A percentile compares a stretch with the other conserved stretches of the same genome.
Evolutionary conservation across 352 stramenopile species (phyloP).

Genomic region (Peronospora farinosa): DNA sequence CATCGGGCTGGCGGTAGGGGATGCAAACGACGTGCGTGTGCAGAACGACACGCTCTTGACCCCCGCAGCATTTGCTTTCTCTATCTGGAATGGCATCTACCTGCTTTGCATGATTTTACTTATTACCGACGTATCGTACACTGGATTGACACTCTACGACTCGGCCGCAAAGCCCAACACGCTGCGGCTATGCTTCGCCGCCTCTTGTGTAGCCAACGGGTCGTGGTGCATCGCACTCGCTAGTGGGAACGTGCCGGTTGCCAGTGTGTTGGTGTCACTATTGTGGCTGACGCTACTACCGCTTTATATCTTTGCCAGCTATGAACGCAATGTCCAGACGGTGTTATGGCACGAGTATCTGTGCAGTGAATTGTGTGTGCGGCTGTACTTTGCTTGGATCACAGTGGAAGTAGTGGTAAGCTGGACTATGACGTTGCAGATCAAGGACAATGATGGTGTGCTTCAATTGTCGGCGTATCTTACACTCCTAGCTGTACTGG

Average conservation of each 20-base stretch:
- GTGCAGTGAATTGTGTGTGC: constrained; percentile 54
- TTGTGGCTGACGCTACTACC: constrained; percentile 52
- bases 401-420: constrained; percentile 43
- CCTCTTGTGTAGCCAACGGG: constrained; percentile 44
- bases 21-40: constrained; percentile 19
- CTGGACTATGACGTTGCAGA: constrained; percentile 49
- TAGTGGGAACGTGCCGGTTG: constrained; percentile 27
- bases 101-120: constrained; percentile 51
- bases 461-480: constrained; percentile 42
- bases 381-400: constrained; percentile 63
- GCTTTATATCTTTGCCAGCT: constrained; percentile 62
- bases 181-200: constrained; percentile 49
- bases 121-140: constrained; percentile 45
- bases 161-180: constrained; percentile 35
- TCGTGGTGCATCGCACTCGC: constrained; percentile 52
- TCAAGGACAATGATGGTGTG: constrained; percentile 23
- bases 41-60: constrained; percentile 50
- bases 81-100: constrained; percentile 67
- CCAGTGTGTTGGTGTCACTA: constrained; percentile 43
- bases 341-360: constrained; percentile 52
- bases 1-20: constrained; percentile 27
- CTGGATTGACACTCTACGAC: constrained; percentile 42
- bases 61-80: constrained; percentile 46
- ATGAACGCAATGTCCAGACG: constrained; percentile 38
- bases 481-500: constrained; percentile 35